A percentile compares a stretch with the other conserved stretches of the same genome.
These are phyloP conservation scores for Botryotinia convoluta DNA, from an alignment of 2,329 filamentous ascomycete genomes.

Conservation along the genomic window DNA sequence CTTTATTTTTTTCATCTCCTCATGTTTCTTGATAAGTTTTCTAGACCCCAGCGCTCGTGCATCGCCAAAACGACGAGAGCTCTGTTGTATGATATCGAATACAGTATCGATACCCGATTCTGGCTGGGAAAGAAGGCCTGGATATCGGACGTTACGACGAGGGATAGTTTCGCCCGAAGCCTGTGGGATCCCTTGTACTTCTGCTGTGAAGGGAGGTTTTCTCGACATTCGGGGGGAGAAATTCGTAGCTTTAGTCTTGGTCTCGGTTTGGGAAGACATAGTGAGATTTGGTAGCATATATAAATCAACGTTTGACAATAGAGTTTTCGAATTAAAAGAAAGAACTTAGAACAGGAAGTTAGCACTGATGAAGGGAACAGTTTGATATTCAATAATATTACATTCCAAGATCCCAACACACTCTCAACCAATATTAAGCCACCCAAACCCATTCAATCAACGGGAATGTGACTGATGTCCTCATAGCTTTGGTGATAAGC, in stretches of 20 bases:
- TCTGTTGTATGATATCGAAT: conserved; percentile 71
- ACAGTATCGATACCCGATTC: conserved; percentile 56
- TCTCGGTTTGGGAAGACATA: conserved; percentile 7
- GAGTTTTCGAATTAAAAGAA: neutral
- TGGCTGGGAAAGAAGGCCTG: conserved; percentile 41
- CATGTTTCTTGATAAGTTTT: conserved; percentile 71
- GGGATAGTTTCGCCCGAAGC: conserved; percentile 65
- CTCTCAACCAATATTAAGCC: neutral
- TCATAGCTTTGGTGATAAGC: neutral
- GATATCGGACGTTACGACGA: conserved; percentile 54
- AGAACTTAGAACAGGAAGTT: neutral
- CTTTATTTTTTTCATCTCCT: conserved; percentile 86
- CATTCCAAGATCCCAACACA: neutral
- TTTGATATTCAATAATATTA: neutral
- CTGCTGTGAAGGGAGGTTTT: conserved; percentile 58
- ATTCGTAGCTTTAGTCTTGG: neutral
- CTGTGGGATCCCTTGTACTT: conserved; percentile 54
- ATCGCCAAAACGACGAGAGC: conserved; percentile 64
- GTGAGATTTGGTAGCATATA: neutral
- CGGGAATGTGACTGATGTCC: neutral
- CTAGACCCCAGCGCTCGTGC: conserved; percentile 66
- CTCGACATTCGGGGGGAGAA: conserved; percentile 24
- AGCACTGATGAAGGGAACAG: neutral
- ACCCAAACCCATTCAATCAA: neutral
- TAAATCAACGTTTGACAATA: neutral